A percentile compares a stretch with the other conserved stretches of the same genome.
These are phyloP conservation scores for Immersiporthe knoxdaviesiana DNA, from an alignment of 2,329 filamentous ascomycete species.

Conservation along the genomic window DNA sequence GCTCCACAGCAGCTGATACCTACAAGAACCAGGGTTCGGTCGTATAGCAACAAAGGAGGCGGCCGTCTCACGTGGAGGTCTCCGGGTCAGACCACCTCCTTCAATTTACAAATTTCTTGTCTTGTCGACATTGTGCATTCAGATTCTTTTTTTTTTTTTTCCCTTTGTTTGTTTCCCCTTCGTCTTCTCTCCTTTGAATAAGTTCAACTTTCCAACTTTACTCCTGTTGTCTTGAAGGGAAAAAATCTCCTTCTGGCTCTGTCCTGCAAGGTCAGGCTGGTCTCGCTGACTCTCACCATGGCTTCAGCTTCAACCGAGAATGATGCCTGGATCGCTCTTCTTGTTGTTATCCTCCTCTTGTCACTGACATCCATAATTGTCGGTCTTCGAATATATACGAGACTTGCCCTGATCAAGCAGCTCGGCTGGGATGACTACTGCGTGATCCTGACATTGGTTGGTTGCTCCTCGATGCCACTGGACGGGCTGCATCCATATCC, in stretches of 20 bases:
- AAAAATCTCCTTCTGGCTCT: not conserved
- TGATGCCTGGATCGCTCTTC: conserved; percentile 14
- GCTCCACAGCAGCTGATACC: conserved; percentile 7
- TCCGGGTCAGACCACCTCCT: conserved; percentile 19
- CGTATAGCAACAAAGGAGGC: conserved; percentile 7
- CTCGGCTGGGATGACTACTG: conserved; percentile 40
- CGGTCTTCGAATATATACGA: conserved; percentile 39
- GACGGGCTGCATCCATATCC: not conserved
- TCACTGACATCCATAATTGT: conserved; percentile 31
- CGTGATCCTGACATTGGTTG: conserved; percentile 45
- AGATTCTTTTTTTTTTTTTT: not conserved
- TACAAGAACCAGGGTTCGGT: not conserved
- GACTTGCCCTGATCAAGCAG: conserved; percentile 35
- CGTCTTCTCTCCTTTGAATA: conserved; percentile 15
- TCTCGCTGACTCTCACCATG: conserved; percentile 16
- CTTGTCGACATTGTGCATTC: not conserved
- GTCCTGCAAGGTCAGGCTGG: conserved; percentile 15
- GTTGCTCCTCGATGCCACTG: conserved; percentile 11
- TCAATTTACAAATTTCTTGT: conserved; percentile 15
- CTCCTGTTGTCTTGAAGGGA: not conserved
- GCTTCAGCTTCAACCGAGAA: conserved; percentile 20
- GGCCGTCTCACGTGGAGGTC: conserved; percentile 15
- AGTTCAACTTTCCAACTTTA: not conserved
- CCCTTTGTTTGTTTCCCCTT: too few species aligned
- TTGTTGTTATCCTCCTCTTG: conserved; percentile 21